Conservation (phyloP, 306 rosid species). For the Pyrus betulifolia region DNA sequence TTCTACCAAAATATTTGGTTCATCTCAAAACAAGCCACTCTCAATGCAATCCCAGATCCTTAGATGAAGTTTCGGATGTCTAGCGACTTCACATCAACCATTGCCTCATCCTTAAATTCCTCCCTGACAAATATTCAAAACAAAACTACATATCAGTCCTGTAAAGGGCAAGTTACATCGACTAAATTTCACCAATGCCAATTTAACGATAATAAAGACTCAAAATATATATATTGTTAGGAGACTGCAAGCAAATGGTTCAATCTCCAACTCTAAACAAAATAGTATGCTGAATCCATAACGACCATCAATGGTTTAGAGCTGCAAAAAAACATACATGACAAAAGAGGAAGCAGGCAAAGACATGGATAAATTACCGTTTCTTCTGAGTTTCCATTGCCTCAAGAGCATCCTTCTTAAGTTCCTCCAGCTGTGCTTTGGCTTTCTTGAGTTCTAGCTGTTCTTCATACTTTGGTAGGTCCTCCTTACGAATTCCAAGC, state of each 20-base stretch:
- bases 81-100: conserved; percentile 58
- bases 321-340: background rate
- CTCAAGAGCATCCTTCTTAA: conserved; percentile 76
- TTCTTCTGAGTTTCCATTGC: conserved; percentile 92
- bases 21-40: conserved; percentile 10
- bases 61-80: conserved; percentile 82
- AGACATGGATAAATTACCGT: conserved; percentile 38
- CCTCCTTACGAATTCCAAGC: conserved; percentile 65
- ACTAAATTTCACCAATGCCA: background rate
- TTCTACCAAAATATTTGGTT: conserved; percentile 23
- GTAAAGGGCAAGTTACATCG: background rate
- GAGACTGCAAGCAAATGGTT: background rate
- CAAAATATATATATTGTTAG: background rate
- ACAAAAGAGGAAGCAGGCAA: background rate
- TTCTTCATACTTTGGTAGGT: conserved; percentile 77
- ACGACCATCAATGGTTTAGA: background rate
- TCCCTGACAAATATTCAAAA: conserved; percentile 52
- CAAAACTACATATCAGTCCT: background rate
- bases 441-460: conserved; percentile 68
- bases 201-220: background rate
- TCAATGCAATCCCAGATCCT: conserved; percentile 5
- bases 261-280: background rate
- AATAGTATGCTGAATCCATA: background rate
- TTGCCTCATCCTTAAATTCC: conserved; percentile 84
- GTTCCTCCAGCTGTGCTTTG: conserved; percentile 78